Evolutionary conservation across 192 early-diverging fungal species (phyloP), one percentile per base, ranked within the genome.

Genomic region (Allomyces javanicus): DNA sequence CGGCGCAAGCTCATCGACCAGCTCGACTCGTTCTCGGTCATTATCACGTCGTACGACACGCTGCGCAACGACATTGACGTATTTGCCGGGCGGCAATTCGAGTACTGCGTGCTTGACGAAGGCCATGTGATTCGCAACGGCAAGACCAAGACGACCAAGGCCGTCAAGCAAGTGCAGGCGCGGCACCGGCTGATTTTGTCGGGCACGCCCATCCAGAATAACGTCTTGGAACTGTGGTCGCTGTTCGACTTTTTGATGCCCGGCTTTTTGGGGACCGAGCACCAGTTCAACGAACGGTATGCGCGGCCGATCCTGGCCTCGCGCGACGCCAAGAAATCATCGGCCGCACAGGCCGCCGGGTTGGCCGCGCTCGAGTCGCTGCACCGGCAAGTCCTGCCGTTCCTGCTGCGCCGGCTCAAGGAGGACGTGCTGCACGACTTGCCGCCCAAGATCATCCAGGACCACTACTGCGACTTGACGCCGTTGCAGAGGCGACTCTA

Each of bases 401-500:
- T 97, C 78, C 66, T 99, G 64, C 71, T 99, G 72, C 84, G 94
- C 17, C 83, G 96, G 25, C 83, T 99, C 83, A 99, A 99, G 73
- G 93, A 97, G 75, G 93, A 99, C 71, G 96, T 99, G 12, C 73
- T 96, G 65, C 78, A 90, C 67, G 94, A 97, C 71, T 74, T 99
- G 68, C 96, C 96, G 64, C 94, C 96, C 55, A 99, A 99, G 79
- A 99, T 99, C 67, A 96, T 97, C 70, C 94, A 97, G 82, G 94
- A 97, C 74, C 94, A 96, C 74, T 94, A 99, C 74, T 96, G 95
- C 71, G 96, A 97, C 69, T 76, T 97, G 19, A 86, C 85, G 65
- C 89, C 91, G 43, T 62, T 97, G 58, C 96, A 96, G 72, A 87
- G 85, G 70, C 76, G 83, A 68, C 75, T 99, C 25, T 99, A 99